phyloP scores from a whole-genome alignment of 2,329 filamentous ascomycete genomes.

The Corniculantispora saksenae region DNA sequence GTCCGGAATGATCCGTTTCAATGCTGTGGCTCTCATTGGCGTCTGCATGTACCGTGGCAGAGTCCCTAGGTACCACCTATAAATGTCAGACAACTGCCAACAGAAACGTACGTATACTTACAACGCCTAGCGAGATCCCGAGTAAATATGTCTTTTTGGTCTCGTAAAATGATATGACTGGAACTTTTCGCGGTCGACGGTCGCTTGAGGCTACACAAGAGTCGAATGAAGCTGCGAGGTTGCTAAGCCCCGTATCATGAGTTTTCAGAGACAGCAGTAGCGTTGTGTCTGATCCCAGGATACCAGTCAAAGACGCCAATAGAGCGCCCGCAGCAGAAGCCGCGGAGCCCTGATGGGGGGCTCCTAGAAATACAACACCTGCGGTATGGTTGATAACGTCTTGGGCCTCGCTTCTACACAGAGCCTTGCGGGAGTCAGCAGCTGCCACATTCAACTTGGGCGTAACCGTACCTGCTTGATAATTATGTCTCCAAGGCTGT shows the following conservation, averaged over 20 bases:
- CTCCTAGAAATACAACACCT: slow-evolving; percentile 25
- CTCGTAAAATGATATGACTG: slow-evolving; percentile 23
- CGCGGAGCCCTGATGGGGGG: slow-evolving; percentile 22
- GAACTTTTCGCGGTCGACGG: neutral
- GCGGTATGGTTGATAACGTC: slow-evolving; percentile 19
- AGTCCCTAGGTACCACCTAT: slow-evolving; percentile 21
- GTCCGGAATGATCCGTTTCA: slow-evolving; percentile 24
- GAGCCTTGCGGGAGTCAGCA: slow-evolving; percentile 12
- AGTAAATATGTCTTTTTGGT: slow-evolving; percentile 23
- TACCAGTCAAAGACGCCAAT: slow-evolving; percentile 14
- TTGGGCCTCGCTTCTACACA: slow-evolving; percentile 8
- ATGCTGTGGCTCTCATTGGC: slow-evolving; percentile 3
- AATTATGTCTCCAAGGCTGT: slow-evolving; percentile 27
- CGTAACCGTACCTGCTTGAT: slow-evolving; percentile 25
- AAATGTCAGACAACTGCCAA: neutral
- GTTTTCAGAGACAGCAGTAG: slow-evolving; percentile 19
- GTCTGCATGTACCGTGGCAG: slow-evolving; percentile 6
- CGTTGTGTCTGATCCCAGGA: slow-evolving; percentile 21
- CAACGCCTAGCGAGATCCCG: slow-evolving; percentile 20
- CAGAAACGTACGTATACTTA: slow-evolving; percentile 10
- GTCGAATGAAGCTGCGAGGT: slow-evolving; percentile 4
- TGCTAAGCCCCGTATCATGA: slow-evolving; percentile 10
- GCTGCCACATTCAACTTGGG: neutral
- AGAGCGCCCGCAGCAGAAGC: slow-evolving; percentile 14
- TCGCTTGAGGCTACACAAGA: neutral